Evolutionary conservation across 2,329 filamentous ascomycete genomes (phyloP).

Genomic region (Exophiala phaeomuriformis): DNA sequence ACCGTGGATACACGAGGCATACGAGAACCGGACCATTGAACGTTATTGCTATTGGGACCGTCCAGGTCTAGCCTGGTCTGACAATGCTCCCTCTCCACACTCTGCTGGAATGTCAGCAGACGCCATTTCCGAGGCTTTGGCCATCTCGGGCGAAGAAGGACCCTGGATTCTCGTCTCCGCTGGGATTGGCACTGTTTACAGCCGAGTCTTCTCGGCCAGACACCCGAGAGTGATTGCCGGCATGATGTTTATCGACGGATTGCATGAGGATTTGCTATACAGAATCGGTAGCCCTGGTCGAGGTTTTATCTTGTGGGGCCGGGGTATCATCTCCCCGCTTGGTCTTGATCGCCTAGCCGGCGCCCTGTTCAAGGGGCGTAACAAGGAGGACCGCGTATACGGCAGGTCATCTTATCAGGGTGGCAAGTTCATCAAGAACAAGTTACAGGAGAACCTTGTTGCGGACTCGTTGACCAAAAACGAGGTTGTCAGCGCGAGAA

Average conservation of each 20-base stretch:
- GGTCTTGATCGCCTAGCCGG: constrained; percentile 74
- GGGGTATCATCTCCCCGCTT: constrained; percentile 77
- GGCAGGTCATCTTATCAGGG: constrained; percentile 70
- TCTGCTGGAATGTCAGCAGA: constrained; percentile 91
- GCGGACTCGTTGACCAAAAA: constrained; percentile 75
- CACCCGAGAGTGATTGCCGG: constrained; percentile 68
- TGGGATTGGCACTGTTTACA: constrained; percentile 80
- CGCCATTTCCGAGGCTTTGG: constrained; percentile 77
- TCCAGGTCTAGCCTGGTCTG: constrained; percentile 79
- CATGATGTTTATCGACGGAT: constrained; percentile 74
- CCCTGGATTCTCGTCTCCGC: constrained; percentile 85
- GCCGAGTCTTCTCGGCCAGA: constrained; percentile 80
- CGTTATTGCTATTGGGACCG: constrained; percentile 95
- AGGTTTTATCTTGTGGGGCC: constrained; percentile 80
- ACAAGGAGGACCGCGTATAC: constrained; percentile 74
- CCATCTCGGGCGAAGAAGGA: constrained; percentile 69
- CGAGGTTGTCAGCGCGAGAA: constrained; percentile 69
- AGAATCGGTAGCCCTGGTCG: constrained; percentile 58
- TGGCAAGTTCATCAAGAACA: constrained; percentile 79
- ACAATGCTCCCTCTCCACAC: constrained; percentile 88
- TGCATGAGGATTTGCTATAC: constrained; percentile 79
- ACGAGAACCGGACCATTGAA: constrained; percentile 71
- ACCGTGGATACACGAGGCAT: constrained; percentile 66
- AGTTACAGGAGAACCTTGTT: constrained; percentile 86
- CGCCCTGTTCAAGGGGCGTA: constrained; percentile 73